Evolutionary conservation across 2,329 filamentous ascomycete genomes (phyloP).

Genomic region (Thermomyces lanuginosus): DNA sequence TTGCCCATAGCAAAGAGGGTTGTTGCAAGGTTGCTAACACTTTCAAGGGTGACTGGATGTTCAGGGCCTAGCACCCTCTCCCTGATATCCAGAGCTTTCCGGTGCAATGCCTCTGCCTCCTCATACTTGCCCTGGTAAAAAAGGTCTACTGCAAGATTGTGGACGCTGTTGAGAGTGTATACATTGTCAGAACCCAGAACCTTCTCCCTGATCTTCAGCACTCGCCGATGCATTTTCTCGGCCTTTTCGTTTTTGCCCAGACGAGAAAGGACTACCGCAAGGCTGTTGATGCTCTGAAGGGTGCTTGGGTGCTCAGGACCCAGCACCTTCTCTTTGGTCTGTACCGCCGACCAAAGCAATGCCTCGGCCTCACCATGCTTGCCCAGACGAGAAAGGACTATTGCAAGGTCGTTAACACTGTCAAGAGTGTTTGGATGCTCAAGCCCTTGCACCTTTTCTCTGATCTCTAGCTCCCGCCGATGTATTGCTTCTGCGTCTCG

Average conservation of each 20-base stretch:
- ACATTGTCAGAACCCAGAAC: constrained; percentile 8
- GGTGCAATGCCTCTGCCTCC: background rate
- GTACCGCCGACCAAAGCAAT: constrained; percentile 1
- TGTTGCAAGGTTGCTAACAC: constrained; percentile 7
- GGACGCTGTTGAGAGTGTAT: constrained; percentile 8
- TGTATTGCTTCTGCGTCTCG: background rate
- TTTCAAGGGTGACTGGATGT: constrained; percentile 9
- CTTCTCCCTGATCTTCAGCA: constrained; percentile 2
- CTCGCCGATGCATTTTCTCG: constrained; percentile 1
- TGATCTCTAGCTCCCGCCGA: constrained; percentile 2
- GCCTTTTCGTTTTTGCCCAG: background rate
- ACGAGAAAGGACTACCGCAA: background rate
- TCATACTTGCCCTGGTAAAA: background rate
- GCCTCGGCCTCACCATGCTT: background rate
- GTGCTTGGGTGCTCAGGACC: constrained; percentile 9
- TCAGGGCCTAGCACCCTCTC: constrained; percentile 6
- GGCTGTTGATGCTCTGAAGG: constrained; percentile 8
- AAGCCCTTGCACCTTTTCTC: constrained; percentile 5
- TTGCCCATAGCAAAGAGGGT: background rate
- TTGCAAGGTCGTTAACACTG: constrained; percentile 7
- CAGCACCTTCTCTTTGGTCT: constrained; percentile 3
- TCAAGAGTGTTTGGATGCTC: constrained; percentile 9
- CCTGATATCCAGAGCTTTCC: constrained; percentile 2
- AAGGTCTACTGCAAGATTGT: constrained; percentile 4
- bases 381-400: background rate